These are phyloP conservation scores for Dictyophora rubrovolvata DNA, from an alignment of 768 basidiomycete genomes.

Conservation along the genomic window DNA sequence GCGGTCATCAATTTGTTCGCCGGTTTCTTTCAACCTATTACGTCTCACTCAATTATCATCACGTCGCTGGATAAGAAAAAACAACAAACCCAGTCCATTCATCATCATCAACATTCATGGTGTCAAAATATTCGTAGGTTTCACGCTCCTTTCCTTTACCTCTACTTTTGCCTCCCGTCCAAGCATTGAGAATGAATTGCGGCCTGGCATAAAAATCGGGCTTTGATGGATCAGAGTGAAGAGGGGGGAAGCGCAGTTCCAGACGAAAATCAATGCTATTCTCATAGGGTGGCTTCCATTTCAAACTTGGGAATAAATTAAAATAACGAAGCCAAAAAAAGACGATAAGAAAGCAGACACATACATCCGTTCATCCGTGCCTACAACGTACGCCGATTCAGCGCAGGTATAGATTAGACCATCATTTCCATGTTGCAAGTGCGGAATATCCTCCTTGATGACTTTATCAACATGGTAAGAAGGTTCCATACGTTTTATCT, in stretches of 20 bases:
- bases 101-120: slow-evolving; percentile 73
- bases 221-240: slow-evolving; percentile 34
- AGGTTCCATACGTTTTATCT: slow-evolving; percentile 76
- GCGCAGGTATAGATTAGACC: slow-evolving; percentile 95
- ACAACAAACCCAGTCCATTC: slow-evolving; percentile 84
- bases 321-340: background rate
- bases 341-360: slow-evolving; percentile 16
- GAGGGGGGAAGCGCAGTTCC: slow-evolving; percentile 83
- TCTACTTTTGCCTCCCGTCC: slow-evolving; percentile 51
- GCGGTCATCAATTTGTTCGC: slow-evolving; percentile 87
- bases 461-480: slow-evolving; percentile 87
- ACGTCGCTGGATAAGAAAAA: background rate
- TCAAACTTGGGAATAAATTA: slow-evolving; percentile 46
- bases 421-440: slow-evolving; percentile 84
- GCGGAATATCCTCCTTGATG: slow-evolving; percentile 73
- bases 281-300: slow-evolving; percentile 98
- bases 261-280: slow-evolving; percentile 98
- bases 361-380: slow-evolving; percentile 86
- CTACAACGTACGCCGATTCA: slow-evolving; percentile 65
- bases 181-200: slow-evolving; percentile 71
- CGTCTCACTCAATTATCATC: background rate
- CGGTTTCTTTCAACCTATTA: slow-evolving; percentile 67
- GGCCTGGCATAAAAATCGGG: slow-evolving; percentile 85
- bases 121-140: slow-evolving; percentile 76
- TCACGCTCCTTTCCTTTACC: slow-evolving; percentile 8